These are phyloP conservation scores for Cadophora malorum DNA, from an alignment of 2,329 filamentous ascomycete species.

Conservation along the genomic window DNA sequence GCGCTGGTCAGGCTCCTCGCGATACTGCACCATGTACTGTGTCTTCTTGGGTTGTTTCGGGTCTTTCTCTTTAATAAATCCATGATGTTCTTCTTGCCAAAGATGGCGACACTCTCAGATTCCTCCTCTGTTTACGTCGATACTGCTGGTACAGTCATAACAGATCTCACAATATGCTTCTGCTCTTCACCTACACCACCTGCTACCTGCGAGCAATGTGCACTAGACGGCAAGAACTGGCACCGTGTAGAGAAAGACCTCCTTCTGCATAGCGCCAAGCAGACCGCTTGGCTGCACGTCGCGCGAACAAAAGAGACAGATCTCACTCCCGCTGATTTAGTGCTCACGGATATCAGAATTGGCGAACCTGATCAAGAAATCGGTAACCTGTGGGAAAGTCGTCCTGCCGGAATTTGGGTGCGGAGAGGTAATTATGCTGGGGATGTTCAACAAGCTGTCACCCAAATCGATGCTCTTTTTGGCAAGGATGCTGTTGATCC, in stretches of 20 bases:
- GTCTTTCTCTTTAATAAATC: too few relatives aligned
- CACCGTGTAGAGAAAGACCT: constrained; percentile 72
- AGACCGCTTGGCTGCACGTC: constrained; percentile 71
- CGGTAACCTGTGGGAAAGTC: constrained; percentile 62
- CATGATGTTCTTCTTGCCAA: too few relatives aligned
- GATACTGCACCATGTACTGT: too few relatives aligned
- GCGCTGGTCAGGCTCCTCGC: too few relatives aligned
- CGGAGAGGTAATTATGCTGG: constrained; percentile 51
- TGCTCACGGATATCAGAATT: constrained; percentile 68
- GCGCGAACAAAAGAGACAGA: constrained; percentile 72
- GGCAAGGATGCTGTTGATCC: constrained; percentile 82
- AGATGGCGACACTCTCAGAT: too few relatives aligned
- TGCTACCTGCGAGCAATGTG: constrained; percentile 39
- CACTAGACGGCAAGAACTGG: constrained; percentile 52
- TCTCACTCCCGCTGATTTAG: constrained; percentile 59
- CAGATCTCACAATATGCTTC: constrained; percentile 46
- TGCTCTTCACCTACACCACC: constrained; percentile 36
- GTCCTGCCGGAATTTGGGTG: constrained; percentile 70
- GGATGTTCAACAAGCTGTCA: constrained; percentile 59
- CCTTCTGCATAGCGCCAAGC: constrained; percentile 66
- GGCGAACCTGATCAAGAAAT: constrained; percentile 61
- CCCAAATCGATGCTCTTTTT: constrained; percentile 71
- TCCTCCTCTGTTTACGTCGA: too few relatives aligned
- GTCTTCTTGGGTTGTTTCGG: too few relatives aligned
- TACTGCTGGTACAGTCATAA: constrained; percentile 39